A percentile compares a stretch with the other conserved stretches of the same genome.
phyloP scores from a whole-genome alignment of 208 protist genomes.

The Acanthamoeba quina region DNA sequence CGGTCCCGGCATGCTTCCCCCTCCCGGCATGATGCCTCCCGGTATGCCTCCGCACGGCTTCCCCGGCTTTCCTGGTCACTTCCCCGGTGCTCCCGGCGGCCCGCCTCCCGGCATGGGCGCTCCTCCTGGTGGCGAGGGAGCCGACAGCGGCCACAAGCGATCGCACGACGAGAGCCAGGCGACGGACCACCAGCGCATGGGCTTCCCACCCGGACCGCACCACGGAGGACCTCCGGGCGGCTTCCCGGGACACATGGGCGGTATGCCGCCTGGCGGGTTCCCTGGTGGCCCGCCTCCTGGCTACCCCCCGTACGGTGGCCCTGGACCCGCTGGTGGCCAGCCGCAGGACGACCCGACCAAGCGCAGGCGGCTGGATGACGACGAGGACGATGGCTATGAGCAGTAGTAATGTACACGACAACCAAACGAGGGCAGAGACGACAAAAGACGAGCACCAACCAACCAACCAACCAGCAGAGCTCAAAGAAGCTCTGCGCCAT shows the following conservation, averaged over 20 bases:
- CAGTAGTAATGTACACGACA: background rate
- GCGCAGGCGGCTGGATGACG: background rate
- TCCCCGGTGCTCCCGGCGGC: background rate
- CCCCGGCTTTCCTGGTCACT: slow-evolving; percentile 15
- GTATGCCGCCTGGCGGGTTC: background rate
- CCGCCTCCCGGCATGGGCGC: background rate
- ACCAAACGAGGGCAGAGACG: background rate
- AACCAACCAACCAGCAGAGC: background rate
- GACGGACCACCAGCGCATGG: background rate
- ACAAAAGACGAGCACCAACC: background rate
- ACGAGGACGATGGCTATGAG: background rate
- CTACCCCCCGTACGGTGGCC: background rate
- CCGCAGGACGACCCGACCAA: background rate
- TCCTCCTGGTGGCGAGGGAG: background rate
- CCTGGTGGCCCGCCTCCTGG: background rate
- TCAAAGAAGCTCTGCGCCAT: background rate
- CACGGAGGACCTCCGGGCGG: background rate
- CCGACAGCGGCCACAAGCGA: slow-evolving; percentile 6
- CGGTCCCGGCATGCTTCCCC: background rate
- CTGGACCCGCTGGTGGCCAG: background rate
- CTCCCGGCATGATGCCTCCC: background rate
- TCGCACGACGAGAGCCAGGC: slow-evolving; percentile 23
- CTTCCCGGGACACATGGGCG: background rate
- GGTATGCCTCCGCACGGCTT: background rate
- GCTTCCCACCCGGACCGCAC: background rate